Conservation (phyloP, 78 protist genomes). For the Dictyostelium capitatum region DNA sequence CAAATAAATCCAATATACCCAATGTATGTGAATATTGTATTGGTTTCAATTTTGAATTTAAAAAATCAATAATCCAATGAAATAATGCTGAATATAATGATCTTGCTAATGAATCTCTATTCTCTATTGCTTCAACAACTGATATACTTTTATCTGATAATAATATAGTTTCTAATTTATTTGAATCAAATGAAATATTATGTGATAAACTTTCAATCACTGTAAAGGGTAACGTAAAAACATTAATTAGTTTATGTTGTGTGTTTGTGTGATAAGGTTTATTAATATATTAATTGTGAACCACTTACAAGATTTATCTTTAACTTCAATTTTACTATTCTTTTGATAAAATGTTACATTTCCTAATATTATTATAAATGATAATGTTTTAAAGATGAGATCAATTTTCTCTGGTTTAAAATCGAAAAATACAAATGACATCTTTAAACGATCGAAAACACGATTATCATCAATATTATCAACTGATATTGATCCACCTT, state of each 20-base stretch:
- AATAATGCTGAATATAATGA: constrained; percentile 87
- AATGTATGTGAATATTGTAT: constrained; percentile 32
- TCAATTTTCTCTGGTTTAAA: constrained; percentile 23
- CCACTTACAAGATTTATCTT: constrained; percentile 48
- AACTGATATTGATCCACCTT: constrained; percentile 37
- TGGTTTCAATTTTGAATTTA: constrained; percentile 67
- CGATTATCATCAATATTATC: constrained; percentile 83
- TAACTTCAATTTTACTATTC: constrained; percentile 40
- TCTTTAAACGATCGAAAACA: constrained; percentile 48
- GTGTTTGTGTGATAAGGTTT: not conserved
- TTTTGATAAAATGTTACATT: constrained; percentile 53
- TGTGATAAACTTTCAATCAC: constrained; percentile 43
- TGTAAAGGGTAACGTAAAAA: too few species aligned
- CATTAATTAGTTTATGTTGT: too few species aligned
- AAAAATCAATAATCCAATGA: constrained; percentile 83
- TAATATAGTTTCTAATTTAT: constrained; percentile 40
- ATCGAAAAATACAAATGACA: constrained; percentile 52
- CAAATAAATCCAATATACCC: constrained; percentile 93
- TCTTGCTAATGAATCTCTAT: constrained; percentile 89
- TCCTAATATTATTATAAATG: constrained; percentile 51
- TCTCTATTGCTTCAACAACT: constrained; percentile 74
- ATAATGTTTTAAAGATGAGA: constrained; percentile 25
- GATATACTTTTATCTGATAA: not conserved
- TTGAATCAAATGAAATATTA: constrained; percentile 33
- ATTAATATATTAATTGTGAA: too few species aligned